Evolutionary conservation across 352 stramenopile genomes (phyloP).

Genomic region (Globisporangium acanthophoron): DNA sequence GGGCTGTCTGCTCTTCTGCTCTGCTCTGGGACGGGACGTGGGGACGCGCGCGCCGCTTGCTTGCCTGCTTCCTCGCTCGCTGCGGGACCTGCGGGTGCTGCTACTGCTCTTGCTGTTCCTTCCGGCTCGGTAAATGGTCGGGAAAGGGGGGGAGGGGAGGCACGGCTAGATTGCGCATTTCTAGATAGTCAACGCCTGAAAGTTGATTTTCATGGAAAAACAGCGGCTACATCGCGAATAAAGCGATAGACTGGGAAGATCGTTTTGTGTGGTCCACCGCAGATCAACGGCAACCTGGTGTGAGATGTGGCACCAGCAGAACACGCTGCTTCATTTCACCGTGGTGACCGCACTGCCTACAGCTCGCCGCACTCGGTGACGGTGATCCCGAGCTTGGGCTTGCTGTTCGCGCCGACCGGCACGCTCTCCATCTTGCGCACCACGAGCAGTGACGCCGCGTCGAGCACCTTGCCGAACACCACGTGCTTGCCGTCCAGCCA

Average conservation of each 20-base stretch:
- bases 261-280: constrained; percentile 3
- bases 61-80: constrained; percentile 1
- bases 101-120: neutral
- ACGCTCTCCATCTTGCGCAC: constrained; percentile 92
- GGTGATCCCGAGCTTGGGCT: constrained; percentile 83
- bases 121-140: constrained; percentile 10
- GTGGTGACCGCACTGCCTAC: constrained; percentile 20
- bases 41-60: neutral
- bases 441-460: constrained; percentile 44
- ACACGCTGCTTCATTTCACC: too few species aligned
- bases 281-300: neutral
- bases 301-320: too few species aligned
- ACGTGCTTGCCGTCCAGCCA: constrained; percentile 92
- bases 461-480: constrained; percentile 94
- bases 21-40: neutral
- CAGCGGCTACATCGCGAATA: too few species aligned
- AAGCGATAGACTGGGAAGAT: constrained; percentile 1
- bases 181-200: too few species aligned
- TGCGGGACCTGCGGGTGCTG: neutral
- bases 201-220: neutral
- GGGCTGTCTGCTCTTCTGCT: constrained; percentile 5
- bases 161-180: neutral
- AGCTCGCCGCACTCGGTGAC: constrained; percentile 89
- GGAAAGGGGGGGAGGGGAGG: neutral
- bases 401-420: constrained; percentile 72